Base-by-base conservation (phyloP, 345 rosid species). In the Aquilaria malaccensis region DNA sequence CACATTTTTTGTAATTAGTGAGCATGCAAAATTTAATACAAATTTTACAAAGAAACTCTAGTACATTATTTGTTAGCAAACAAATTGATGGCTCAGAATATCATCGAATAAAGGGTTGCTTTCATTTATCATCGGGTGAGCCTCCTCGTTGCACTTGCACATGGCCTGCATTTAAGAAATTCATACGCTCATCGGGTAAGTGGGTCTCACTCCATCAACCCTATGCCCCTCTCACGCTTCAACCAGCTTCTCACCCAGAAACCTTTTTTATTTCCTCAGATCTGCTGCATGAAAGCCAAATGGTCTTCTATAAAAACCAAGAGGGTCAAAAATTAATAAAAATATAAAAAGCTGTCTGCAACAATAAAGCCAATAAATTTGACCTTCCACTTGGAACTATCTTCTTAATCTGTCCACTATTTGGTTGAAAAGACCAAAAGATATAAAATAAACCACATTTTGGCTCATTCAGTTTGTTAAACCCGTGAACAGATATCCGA, bases 161-260 rank as follows among this genome's bases (percentile, higher is more conserved):
- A 78, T 67, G 80, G 70, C 29, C 62, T 55, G 77, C 85, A 78
- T 75, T 78, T 52, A 76, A 59, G 60, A 59, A 66, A 37, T 37
- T 37, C 56, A 51, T 11, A 13, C 13, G 31, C 53, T 66, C 55
- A 9, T 50, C 52, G 47, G 52, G 53, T 37, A 13, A 56, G 70
- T 48, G 72, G 70, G 62, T 49, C 52, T 50, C 59, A 29, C 72
- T 56, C 64, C 33, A 13, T 13, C 33, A 0, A 33, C 58, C 62
- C 9, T 51, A 32, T 13, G 2, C 47, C 56, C 5, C 30, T 2
- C 33, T 41, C 61, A 43, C 6, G 43, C 46, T 59, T 61, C 33
- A 15, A 61, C 45, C 65, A 15, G n/a, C 56, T 63, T 63, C 50
- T 33, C 58, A 45, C 66, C 13, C 30, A 30, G 33, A 52, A 53